Evolutionary conservation across 225 moss, liverwort and hornwort genomes (phyloP).

Genomic region (Straminergon stramineum): DNA sequence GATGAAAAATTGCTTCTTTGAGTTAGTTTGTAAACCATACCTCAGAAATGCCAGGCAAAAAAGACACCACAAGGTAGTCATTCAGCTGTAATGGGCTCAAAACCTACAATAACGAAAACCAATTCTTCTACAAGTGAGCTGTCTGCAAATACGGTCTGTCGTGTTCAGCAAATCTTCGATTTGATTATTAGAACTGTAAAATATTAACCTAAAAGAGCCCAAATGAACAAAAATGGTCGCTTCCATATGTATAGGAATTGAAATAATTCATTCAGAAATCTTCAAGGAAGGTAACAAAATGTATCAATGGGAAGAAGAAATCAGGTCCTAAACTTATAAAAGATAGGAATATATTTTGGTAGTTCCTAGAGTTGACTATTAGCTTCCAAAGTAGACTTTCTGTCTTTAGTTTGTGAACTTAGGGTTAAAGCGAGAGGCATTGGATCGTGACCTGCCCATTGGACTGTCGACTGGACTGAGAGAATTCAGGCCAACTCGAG

Average conservation of each 20-base stretch:
- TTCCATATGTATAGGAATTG: not conserved
- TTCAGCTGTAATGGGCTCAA: slow-evolving; percentile 43
- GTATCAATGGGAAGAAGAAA: not conserved
- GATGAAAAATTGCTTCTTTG: not conserved
- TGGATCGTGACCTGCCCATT: slow-evolving; percentile 39
- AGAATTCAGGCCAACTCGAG: slow-evolving; percentile 67
- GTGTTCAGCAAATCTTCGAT: not conserved
- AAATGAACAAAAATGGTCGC: not conserved
- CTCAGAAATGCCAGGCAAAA: slow-evolving; percentile 74
- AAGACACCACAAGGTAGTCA: slow-evolving; percentile 60
- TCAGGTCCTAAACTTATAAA: too few relatives aligned
- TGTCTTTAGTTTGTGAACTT: not conserved
- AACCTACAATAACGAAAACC: slow-evolving; percentile 30
- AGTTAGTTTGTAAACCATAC: not conserved
- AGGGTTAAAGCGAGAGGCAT: not conserved
- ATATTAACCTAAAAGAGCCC: not conserved
- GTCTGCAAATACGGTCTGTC: not conserved
- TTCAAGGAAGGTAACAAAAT: not conserved
- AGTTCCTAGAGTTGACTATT: not conserved
- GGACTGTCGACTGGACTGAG: slow-evolving; percentile 47
- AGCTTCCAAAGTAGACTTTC: not conserved
- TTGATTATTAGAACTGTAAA: not conserved
- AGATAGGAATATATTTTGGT: not conserved
- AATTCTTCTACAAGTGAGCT: not conserved
- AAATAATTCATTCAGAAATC: not conserved